Evolutionary conservation across 768 basidiomycete species (phyloP).

Genomic region (Leccinellum albellum): DNA sequence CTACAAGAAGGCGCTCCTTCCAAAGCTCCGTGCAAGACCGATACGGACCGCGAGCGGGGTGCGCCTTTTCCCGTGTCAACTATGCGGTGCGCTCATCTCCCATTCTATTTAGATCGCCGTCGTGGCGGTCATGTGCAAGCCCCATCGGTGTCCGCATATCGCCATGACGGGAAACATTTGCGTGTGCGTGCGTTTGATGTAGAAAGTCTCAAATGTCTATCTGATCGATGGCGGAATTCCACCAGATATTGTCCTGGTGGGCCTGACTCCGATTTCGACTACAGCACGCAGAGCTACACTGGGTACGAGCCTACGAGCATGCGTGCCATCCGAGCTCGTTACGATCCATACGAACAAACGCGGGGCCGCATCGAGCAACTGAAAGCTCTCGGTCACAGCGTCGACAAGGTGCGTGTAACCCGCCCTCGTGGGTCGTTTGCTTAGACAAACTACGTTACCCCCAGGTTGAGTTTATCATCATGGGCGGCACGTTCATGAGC

Average conservation of each 20-base stretch:
- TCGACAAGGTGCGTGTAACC: constrained; percentile 76
- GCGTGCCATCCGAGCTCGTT: constrained; percentile 95
- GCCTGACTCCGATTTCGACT: constrained; percentile 99
- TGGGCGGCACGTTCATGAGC: constrained; percentile 99
- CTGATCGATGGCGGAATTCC: constrained; percentile 1
- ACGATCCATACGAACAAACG: constrained; percentile 97
- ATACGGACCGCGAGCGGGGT: constrained; percentile 97
- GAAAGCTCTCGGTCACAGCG: constrained; percentile 91
- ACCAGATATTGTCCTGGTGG: constrained; percentile 94
- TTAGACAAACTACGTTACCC: neutral
- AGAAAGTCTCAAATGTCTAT: neutral
- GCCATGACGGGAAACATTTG: constrained; percentile 99
- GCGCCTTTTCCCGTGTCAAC: constrained; percentile 22
- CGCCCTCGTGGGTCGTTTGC: neutral
- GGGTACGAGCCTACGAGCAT: constrained; percentile 98
- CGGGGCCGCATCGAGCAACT: constrained; percentile 93
- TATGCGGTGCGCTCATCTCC: neutral
- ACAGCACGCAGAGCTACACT: constrained; percentile 95
- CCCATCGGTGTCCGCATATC: constrained; percentile 98
- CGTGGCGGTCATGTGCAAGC: constrained; percentile 99
- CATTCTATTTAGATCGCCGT: constrained; percentile 74
- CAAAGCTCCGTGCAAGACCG: constrained; percentile 88
- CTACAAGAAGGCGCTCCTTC: constrained; percentile 87
- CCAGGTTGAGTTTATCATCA: constrained; percentile 87
- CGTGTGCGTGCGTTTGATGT: constrained; percentile 56